These are phyloP conservation scores for Colletotrichum orbiculare DNA, from an alignment of 2,329 filamentous ascomycete species.

Conservation along the genomic window DNA sequence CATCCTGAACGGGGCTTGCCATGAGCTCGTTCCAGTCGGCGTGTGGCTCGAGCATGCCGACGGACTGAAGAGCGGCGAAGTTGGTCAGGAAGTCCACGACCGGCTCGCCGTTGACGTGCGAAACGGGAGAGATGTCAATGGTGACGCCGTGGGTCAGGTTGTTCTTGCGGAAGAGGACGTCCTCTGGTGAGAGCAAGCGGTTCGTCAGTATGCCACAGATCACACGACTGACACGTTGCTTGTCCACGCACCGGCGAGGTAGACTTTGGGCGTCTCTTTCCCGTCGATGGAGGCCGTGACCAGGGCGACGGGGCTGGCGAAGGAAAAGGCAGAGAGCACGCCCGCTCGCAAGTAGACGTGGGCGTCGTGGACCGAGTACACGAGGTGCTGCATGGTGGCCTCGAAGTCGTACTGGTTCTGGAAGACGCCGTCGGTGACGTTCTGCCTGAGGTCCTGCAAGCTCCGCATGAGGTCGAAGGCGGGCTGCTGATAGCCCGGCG, in stretches of 20 bases:
- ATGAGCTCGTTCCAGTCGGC: constrained; percentile 31
- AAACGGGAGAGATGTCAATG: constrained; percentile 17
- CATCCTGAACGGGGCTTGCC: constrained; percentile 23
- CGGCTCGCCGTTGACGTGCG: constrained; percentile 24
- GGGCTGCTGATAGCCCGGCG: constrained; percentile 25
- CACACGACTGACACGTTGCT: not conserved
- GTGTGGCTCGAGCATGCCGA: constrained; percentile 30
- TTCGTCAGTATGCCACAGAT: not conserved
- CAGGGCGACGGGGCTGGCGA: constrained; percentile 14
- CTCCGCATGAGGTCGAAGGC: constrained; percentile 19
- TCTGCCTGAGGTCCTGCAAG: constrained; percentile 9
- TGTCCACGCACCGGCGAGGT: constrained; percentile 11
- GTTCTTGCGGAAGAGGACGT: constrained; percentile 9
- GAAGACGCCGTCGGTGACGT: constrained; percentile 18
- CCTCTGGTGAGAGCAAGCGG: not conserved
- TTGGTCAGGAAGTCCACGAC: constrained; percentile 9
- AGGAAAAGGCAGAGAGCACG: constrained; percentile 26
- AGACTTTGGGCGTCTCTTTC: constrained; percentile 26
- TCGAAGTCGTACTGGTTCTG: constrained; percentile 28
- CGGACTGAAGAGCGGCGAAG: constrained; percentile 15
- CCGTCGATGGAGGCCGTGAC: constrained; percentile 25
- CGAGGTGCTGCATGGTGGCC: constrained; percentile 15
- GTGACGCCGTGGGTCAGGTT: constrained; percentile 1
- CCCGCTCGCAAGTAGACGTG: constrained; percentile 20
- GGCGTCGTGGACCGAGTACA: constrained; percentile 27